Conservation (phyloP, 768 basidiomycete species). For the Pleurotus djamor region DNA sequence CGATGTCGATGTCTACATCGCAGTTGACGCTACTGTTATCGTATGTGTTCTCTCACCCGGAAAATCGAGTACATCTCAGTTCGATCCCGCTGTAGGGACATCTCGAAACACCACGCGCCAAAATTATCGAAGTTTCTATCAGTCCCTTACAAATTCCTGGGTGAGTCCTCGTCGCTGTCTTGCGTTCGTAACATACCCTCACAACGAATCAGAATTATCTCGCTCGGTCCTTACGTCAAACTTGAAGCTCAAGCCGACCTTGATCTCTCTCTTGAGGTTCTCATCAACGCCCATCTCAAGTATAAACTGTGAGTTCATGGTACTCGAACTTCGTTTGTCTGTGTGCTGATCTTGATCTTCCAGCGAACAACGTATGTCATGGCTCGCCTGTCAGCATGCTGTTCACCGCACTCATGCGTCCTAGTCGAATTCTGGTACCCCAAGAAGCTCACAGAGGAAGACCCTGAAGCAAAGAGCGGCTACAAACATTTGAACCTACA, state of each 20-base stretch:
- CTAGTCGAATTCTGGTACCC: constrained; percentile 2
- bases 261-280: not conserved
- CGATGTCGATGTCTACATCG: not conserved
- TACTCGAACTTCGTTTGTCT: too few relatives aligned
- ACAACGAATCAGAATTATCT: not conserved
- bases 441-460: not conserved
- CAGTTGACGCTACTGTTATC: not conserved
- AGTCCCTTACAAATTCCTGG: not conserved
- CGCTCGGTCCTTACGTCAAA: not conserved
- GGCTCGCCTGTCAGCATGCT: not conserved
- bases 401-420: not conserved
- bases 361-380: not conserved
- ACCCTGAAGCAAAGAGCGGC: not conserved
- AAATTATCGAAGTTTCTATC: too few relatives aligned
- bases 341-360: too few relatives aligned
- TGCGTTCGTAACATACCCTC: too few relatives aligned
- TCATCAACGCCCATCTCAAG: not conserved
- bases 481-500: not conserved
- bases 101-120: too few relatives aligned
- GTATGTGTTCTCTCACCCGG: not conserved
- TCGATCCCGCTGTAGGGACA: not conserved
- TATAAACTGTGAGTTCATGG: too few relatives aligned
- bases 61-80: too few relatives aligned
- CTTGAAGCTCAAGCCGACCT: not conserved
- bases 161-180: not conserved